A percentile compares a stretch with the other conserved stretches of the same genome.
Evolutionary conservation across 345 rosid genomes (phyloP).

Genomic region (Kernera saxatilis): DNA sequence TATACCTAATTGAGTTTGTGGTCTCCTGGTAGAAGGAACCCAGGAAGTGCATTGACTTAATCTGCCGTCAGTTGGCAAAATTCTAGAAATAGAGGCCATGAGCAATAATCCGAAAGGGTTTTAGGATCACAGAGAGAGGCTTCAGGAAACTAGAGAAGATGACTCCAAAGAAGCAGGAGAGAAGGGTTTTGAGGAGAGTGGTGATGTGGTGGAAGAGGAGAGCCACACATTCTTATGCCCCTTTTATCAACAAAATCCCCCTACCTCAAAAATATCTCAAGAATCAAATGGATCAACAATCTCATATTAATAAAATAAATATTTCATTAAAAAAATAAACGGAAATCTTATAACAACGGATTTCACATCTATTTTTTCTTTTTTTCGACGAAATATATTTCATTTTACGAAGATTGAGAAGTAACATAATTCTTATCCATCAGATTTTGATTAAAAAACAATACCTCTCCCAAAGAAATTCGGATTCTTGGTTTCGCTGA

Average conservation of each 20-base stretch:
- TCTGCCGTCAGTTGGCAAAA: constrained; percentile 44
- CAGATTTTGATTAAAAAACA: too few relatives aligned
- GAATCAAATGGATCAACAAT: too few relatives aligned
- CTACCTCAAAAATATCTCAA: constrained; percentile 18
- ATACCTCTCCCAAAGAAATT: too few relatives aligned
- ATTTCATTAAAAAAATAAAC: too few relatives aligned
- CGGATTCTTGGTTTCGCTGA: too few relatives aligned
- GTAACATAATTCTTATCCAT: too few relatives aligned
- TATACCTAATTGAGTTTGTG: constrained; percentile 47
- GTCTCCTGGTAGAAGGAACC: constrained; percentile 26
- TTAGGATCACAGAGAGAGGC: background rate
- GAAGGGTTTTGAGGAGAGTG: constrained; percentile 11
- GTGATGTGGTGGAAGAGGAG: background rate
- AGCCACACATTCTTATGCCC: constrained; percentile 13
- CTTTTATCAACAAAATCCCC: constrained; percentile 11
- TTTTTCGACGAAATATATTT: too few relatives aligned
- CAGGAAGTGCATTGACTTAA: constrained; percentile 27
- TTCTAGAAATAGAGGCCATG: constrained; percentile 73
- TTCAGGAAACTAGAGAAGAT: background rate
- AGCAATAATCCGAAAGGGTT: background rate
- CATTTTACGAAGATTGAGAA: too few relatives aligned
- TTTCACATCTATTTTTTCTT: too few relatives aligned
- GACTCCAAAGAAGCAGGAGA: constrained; percentile 17
- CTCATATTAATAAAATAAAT: too few relatives aligned
- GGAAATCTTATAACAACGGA: too few relatives aligned